Percentiles rank a stretch among this genome's conserved stretches.
Conservation (phyloP, 495 filamentous ascomycete species). For the Penicillium roqueforti region DNA sequence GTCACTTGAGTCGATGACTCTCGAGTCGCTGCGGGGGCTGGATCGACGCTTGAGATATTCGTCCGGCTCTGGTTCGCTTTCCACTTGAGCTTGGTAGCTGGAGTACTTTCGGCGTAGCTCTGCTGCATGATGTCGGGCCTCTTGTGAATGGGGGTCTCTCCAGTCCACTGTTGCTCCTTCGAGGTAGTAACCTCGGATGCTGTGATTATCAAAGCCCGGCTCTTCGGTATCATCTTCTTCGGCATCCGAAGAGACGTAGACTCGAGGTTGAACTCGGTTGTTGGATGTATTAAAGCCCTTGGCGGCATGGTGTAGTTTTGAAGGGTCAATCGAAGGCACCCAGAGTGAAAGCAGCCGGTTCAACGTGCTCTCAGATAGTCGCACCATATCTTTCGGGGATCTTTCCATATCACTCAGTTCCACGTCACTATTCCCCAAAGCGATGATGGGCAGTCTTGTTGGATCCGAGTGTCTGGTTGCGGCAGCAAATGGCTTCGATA, state of each 20-base stretch:
- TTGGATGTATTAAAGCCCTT: neutral
- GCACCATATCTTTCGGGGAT: constrained; percentile 39
- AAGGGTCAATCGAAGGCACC: constrained; percentile 21
- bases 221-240: constrained; percentile 31
- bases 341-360: constrained; percentile 36
- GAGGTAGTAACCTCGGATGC: constrained; percentile 32
- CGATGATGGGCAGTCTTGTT: constrained; percentile 27
- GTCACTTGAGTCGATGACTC: constrained; percentile 15
- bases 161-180: constrained; percentile 34
- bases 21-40: neutral
- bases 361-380: constrained; percentile 34
- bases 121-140: constrained; percentile 26
- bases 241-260: constrained; percentile 21
- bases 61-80: constrained; percentile 36
- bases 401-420: constrained; percentile 33
- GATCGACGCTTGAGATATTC: constrained; percentile 8
- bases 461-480: constrained; percentile 18
- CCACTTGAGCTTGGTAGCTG: constrained; percentile 35
- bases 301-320: constrained; percentile 3
- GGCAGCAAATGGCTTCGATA: constrained; percentile 12
- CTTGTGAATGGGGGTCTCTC: constrained; percentile 33
- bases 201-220: constrained; percentile 24
- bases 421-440: constrained; percentile 31
- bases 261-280: constrained; percentile 7
- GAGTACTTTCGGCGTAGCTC: constrained; percentile 28